Conservation (phyloP, 495 filamentous ascomycete species). For the Tuber umbilicatum region DNA sequence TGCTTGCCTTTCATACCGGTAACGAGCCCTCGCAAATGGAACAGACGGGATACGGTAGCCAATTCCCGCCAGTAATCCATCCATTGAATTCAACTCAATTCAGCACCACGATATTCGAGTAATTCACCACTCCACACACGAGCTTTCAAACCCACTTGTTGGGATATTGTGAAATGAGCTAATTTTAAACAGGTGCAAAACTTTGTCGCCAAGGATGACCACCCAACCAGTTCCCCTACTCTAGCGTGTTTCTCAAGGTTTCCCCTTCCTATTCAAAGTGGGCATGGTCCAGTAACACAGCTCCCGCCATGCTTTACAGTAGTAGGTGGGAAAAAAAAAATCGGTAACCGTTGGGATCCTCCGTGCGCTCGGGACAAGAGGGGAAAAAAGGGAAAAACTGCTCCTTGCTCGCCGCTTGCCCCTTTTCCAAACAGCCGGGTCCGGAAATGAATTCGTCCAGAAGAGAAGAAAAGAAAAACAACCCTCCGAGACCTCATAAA, state of each 20-base stretch:
- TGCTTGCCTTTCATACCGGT: slow-evolving; percentile 13
- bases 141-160: slow-evolving; percentile 31
- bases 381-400: slow-evolving; percentile 6
- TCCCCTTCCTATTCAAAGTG: slow-evolving; percentile 19
- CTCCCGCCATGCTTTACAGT: slow-evolving; percentile 30
- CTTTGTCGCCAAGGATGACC: slow-evolving; percentile 26
- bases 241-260: slow-evolving; percentile 22
- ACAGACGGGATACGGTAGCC: slow-evolving; percentile 22
- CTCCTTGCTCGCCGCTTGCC: slow-evolving; percentile 11
- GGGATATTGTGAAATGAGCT: slow-evolving; percentile 40
- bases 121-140: neutral
- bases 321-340: neutral
- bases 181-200: slow-evolving; percentile 38
- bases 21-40: slow-evolving; percentile 6
- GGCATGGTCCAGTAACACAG: slow-evolving; percentile 28
- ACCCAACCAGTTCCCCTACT: slow-evolving; percentile 18
- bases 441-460: slow-evolving; percentile 29
- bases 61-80: slow-evolving; percentile 14
- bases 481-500: slow-evolving; percentile 11
- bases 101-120: neutral
- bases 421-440: slow-evolving; percentile 35
- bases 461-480: slow-evolving; percentile 17
- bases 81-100: neutral
- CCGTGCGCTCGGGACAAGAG: slow-evolving; percentile 18
- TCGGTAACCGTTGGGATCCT: slow-evolving; percentile 22